Percentiles rank a stretch among this genome's conserved stretches.
Evolutionary conservation across 495 filamentous ascomycete species (phyloP).

Genomic region (Letharia lupina): DNA sequence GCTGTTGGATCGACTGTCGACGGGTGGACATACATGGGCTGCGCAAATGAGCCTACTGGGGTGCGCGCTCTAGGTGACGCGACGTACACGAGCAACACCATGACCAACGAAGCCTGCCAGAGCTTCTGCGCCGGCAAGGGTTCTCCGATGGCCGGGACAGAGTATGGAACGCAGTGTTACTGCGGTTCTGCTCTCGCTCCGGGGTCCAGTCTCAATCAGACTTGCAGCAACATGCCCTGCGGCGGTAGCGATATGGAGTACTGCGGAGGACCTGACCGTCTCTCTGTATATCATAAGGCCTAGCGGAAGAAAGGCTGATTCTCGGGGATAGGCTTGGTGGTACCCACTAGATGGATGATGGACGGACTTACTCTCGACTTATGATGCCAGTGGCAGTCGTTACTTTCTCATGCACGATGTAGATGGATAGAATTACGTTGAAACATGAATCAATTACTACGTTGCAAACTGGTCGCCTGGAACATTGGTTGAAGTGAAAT

Average conservation of each 20-base stretch:
- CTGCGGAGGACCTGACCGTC: conserved; percentile 35
- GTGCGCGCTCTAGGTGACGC: conserved; percentile 29
- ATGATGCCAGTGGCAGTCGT: neutral
- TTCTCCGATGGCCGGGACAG: conserved; percentile 30
- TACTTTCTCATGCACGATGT: neutral
- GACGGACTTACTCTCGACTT: neutral
- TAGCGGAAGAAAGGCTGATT: neutral
- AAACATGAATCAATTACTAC: neutral
- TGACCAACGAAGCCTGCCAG: conserved; percentile 35
- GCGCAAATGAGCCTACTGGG: conserved; percentile 27
- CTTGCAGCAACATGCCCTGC: conserved; percentile 31
- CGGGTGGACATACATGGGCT: conserved; percentile 24
- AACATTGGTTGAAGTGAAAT: neutral
- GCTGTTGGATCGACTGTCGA: conserved; percentile 14
- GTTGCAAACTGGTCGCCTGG: neutral
- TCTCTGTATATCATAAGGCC: conserved; percentile 15
- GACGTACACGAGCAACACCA: conserved; percentile 17
- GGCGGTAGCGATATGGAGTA: conserved; percentile 33
- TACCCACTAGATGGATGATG: neutral
- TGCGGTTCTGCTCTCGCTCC: conserved; percentile 29
- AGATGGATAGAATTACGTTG: neutral
- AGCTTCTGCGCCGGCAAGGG: conserved; percentile 28
- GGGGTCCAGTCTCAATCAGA: conserved; percentile 22
- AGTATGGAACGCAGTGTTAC: conserved; percentile 32
- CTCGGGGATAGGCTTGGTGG: neutral